phyloP scores from a whole-genome alignment of 805 yeast genomes.

The Schizosaccharomyces japonicus region DNA sequence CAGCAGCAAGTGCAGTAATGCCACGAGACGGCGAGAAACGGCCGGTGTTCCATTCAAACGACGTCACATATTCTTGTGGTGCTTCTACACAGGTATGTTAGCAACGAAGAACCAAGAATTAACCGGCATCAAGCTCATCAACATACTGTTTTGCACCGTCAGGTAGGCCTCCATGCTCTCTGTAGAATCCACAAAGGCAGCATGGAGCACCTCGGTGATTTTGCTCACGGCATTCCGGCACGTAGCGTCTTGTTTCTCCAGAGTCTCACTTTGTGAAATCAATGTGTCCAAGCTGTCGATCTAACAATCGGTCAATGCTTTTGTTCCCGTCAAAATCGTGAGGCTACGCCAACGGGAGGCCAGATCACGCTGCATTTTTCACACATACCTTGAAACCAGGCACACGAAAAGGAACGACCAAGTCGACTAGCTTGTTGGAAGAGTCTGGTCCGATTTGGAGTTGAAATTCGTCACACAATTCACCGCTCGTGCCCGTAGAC shows the following conservation, averaged over 20 bases:
- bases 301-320: slow-evolving; percentile 57
- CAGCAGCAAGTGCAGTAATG: slow-evolving; percentile 45
- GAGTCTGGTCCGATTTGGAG: slow-evolving; percentile 21
- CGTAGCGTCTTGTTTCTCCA: slow-evolving; percentile 60
- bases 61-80: slow-evolving; percentile 33
- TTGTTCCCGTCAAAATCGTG: too few relatives aligned
- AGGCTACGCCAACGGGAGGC: not conserved
- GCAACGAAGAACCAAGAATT: not conserved
- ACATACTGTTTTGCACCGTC: slow-evolving; percentile 25
- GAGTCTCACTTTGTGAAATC: slow-evolving; percentile 75
- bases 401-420: not conserved
- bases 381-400: not conserved
- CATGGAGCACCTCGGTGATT: slow-evolving; percentile 45
- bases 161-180: slow-evolving; percentile 26
- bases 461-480: not conserved
- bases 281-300: slow-evolving; percentile 85
- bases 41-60: slow-evolving; percentile 69
- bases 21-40: slow-evolving; percentile 71
- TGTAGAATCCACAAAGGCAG: slow-evolving; percentile 23
- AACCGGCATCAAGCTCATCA: too few relatives aligned
- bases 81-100: not conserved
- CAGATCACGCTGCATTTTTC: not conserved
- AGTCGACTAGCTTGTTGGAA: slow-evolving; percentile 10
- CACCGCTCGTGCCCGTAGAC: not conserved
- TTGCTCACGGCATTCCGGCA: slow-evolving; percentile 45